Evolutionary conservation across 2,329 filamentous ascomycete genomes (phyloP).

Genomic region (Aspergillus oerlinghausenensis): DNA sequence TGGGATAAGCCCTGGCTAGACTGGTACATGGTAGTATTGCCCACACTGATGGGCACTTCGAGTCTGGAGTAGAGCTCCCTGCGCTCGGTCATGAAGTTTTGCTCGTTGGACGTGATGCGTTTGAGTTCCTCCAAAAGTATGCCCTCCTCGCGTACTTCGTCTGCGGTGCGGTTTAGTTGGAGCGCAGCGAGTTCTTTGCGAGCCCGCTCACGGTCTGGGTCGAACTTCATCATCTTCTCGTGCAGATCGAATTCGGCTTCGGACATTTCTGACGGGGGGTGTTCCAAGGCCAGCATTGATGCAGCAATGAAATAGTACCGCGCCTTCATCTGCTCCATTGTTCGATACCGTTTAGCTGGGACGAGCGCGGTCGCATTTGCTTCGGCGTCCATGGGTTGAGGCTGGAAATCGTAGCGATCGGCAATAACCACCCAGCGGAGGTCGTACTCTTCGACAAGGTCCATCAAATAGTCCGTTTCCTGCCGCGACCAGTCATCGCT

Average conservation of each 20-base stretch:
- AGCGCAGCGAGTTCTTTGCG: slow-evolving; percentile 82
- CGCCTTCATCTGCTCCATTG: slow-evolving; percentile 85
- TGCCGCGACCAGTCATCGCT: slow-evolving; percentile 80
- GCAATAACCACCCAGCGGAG: slow-evolving; percentile 87
- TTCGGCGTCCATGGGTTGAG: slow-evolving; percentile 23
- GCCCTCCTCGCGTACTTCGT: slow-evolving; percentile 90
- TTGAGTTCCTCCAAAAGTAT: slow-evolving; percentile 84
- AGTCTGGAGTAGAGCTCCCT: slow-evolving; percentile 81
- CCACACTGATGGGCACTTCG: slow-evolving; percentile 69
- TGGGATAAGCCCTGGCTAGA: slow-evolving; percentile 74
- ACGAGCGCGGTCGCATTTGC: slow-evolving; percentile 31
- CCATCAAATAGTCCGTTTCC: slow-evolving; percentile 88
- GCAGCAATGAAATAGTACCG: slow-evolving; percentile 85
- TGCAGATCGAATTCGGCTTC: slow-evolving; percentile 76
- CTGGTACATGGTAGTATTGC: slow-evolving; percentile 71
- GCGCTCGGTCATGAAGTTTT: slow-evolving; percentile 81
- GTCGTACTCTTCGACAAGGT: slow-evolving; percentile 70
- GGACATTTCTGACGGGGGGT: slow-evolving; percentile 81
- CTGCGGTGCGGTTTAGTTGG: slow-evolving; percentile 71
- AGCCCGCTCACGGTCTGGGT: slow-evolving; percentile 69
- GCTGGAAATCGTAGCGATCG: slow-evolving; percentile 77
- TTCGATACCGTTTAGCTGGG: slow-evolving; percentile 50
- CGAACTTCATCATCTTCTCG: slow-evolving; percentile 81
- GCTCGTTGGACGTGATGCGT: slow-evolving; percentile 81
- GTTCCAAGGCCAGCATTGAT: slow-evolving; percentile 74